phyloP scores from a whole-genome alignment of 2,329 filamentous ascomycete species.

The Calonectria leucothoes region DNA sequence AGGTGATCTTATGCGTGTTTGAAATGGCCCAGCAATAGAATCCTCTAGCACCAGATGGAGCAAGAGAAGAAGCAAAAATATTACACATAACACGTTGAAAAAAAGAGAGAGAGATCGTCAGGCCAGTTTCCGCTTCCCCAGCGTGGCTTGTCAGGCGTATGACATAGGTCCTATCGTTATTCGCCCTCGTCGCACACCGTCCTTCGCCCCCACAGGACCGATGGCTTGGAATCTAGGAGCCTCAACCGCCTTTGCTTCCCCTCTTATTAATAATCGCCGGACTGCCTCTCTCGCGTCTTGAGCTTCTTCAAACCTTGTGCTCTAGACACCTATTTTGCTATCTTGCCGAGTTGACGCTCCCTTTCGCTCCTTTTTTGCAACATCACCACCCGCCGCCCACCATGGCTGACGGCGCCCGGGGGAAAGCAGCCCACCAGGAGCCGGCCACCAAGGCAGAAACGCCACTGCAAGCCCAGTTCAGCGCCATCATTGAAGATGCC shows the following conservation, averaged over 20 bases:
- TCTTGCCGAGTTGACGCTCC: neutral
- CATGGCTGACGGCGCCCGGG: slow-evolving; percentile 10
- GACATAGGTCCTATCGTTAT: neutral
- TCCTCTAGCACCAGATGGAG: neutral
- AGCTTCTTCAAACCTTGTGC: neutral
- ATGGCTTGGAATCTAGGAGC: neutral
- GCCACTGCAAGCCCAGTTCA: slow-evolving; percentile 36
- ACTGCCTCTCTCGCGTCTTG: neutral
- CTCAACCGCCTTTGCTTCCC: neutral
- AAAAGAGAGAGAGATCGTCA: neutral
- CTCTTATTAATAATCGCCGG: neutral
- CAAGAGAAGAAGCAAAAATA: neutral
- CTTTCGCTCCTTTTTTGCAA: neutral
- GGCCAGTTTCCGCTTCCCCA: neutral
- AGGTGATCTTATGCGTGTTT: slow-evolving; percentile 3
- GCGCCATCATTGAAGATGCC: slow-evolving; percentile 48
- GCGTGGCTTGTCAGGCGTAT: neutral
- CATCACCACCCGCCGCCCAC: neutral
- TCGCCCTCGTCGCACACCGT: neutral
- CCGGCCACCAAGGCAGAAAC: neutral
- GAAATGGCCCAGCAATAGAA: neutral
- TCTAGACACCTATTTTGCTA: neutral
- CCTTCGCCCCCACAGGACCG: neutral
- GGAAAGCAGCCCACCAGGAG: neutral
- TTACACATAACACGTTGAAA: neutral